A percentile compares a stretch with the other conserved stretches of the same genome.
Evolutionary conservation across 192 early-diverging fungal species (phyloP).

Genomic region (Linnemannia hyalina): DNA sequence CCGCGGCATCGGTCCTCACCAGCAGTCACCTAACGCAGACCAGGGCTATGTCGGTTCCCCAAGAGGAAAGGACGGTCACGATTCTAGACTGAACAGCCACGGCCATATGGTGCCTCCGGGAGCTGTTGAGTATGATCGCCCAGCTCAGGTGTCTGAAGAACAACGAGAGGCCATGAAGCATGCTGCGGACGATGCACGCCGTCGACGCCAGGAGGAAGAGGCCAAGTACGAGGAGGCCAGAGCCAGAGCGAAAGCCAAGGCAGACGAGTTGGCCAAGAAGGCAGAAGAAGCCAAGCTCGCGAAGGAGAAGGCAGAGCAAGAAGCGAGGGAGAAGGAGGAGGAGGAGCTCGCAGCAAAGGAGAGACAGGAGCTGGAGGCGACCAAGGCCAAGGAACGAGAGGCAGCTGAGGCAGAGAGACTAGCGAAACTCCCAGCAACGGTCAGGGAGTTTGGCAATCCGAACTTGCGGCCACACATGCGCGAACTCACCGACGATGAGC

Average conservation of each 20-base stretch:
- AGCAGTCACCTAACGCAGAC: neutral
- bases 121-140: slow-evolving; percentile 18
- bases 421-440: neutral
- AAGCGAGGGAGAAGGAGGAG: slow-evolving; percentile 20
- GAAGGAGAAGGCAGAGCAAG: slow-evolving; percentile 28
- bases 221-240: slow-evolving; percentile 22
- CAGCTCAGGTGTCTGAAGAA: slow-evolving; percentile 32
- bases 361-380: neutral
- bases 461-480: slow-evolving; percentile 1
- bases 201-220: slow-evolving; percentile 43
- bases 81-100: neutral
- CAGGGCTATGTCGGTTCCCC: neutral
- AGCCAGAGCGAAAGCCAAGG: slow-evolving; percentile 39
- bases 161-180: slow-evolving; percentile 47
- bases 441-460: slow-evolving; percentile 16
- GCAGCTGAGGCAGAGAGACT: neutral
- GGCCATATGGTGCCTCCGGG: slow-evolving; percentile 10
- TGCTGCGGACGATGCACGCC: slow-evolving; percentile 43
- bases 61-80: neutral
- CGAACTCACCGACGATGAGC: slow-evolving; percentile 3
- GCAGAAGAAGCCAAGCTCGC: slow-evolving; percentile 26
- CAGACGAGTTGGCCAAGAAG: slow-evolving; percentile 30
- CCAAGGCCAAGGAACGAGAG: neutral
- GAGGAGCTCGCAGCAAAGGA: slow-evolving; percentile 9
- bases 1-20: neutral